These are phyloP conservation scores for Zymoseptoria tritici DNA, from an alignment of 2,329 filamentous ascomycete genomes.

Conservation along the genomic window DNA sequence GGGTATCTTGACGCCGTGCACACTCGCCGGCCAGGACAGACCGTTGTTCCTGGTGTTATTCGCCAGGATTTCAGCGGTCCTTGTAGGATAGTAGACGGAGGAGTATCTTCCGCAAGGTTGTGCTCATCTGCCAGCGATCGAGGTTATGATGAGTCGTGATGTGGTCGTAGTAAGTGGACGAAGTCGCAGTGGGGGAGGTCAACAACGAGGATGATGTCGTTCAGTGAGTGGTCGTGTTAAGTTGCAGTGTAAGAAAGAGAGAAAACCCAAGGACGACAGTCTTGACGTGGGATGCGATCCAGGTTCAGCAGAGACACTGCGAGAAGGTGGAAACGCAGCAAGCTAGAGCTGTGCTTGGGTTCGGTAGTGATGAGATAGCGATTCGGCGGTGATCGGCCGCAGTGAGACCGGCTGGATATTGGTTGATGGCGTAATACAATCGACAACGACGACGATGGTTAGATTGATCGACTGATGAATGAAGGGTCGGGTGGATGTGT, in stretches of 20 bases:
- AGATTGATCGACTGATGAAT: neutral
- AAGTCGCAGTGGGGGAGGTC: neutral
- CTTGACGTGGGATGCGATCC: neutral
- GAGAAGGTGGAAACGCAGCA: neutral
- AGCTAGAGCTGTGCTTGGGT: neutral
- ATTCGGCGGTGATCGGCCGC: neutral
- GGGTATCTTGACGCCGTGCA: slow-evolving; percentile 9
- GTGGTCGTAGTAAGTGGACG: neutral
- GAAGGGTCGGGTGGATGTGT: neutral
- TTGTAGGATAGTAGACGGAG: neutral
- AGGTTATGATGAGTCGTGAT: neutral
- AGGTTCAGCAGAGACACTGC: neutral
- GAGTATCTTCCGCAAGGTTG: neutral
- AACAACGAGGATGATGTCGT: neutral
- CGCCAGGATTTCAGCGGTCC: neutral
- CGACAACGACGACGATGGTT: neutral
- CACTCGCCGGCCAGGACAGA: slow-evolving; percentile 9
- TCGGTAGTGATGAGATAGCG: neutral
- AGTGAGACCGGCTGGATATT: neutral
- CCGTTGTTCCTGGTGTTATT: slow-evolving; percentile 1
- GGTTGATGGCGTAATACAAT: neutral
- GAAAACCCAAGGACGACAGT: neutral
- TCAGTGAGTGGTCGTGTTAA: neutral
- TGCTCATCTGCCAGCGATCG: neutral
- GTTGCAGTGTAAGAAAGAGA: neutral